Percentiles rank a stretch among this genome's conserved stretches.
Evolutionary conservation across 1,139 yeast genomes (phyloP).

Genomic region (Spencermartinsiella ligniputridi): DNA sequence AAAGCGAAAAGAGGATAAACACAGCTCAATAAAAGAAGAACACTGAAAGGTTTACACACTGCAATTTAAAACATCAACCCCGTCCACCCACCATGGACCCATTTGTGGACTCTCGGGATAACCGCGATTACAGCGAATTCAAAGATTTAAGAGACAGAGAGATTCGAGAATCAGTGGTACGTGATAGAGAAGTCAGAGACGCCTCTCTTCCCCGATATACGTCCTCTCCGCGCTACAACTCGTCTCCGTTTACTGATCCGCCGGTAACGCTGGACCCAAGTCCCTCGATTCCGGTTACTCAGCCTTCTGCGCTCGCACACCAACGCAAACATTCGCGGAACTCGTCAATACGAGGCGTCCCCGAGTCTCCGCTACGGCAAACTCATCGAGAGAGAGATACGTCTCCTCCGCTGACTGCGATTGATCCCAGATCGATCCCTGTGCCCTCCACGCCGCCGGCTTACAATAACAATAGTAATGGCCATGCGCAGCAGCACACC

Average conservation of each 20-base stretch:
- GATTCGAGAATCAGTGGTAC: background rate
- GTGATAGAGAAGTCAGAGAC: background rate
- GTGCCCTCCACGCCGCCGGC: background rate
- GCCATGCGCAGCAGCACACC: background rate
- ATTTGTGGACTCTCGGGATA: background rate
- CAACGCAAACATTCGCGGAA: constrained; percentile 8
- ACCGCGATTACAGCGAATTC: background rate
- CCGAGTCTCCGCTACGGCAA: constrained; percentile 1
- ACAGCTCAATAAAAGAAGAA: background rate
- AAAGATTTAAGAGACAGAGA: background rate
- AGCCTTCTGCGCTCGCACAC: constrained; percentile 8
- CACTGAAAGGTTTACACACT: no score
- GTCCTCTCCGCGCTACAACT: background rate
- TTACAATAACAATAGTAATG: background rate
- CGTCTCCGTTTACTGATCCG: background rate
- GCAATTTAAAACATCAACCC: no score
- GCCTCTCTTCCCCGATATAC: background rate
- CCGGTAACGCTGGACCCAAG: background rate
- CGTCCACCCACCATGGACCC: no score
- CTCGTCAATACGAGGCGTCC: background rate
- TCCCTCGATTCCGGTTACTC: constrained; percentile 5
- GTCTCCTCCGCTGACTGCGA: background rate
- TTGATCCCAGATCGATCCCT: background rate
- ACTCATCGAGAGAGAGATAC: background rate
- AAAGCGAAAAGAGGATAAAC: background rate